Evolutionary conservation across 345 rosid genomes (phyloP), one percentile per base, ranked within the genome.

Genomic region (Euphorbia pulcherrima): DNA sequence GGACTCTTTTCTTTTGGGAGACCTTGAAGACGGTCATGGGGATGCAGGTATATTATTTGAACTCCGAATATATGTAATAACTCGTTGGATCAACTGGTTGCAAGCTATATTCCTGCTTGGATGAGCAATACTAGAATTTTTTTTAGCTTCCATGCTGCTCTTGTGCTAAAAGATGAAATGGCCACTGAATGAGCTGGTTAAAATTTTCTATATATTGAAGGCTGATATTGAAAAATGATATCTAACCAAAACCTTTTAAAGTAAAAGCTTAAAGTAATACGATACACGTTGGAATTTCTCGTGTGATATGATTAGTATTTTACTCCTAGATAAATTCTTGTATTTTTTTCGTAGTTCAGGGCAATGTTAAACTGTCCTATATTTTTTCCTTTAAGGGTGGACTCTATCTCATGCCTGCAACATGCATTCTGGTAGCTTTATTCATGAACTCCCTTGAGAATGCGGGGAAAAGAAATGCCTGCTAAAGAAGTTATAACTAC

Each of bases 1-100:
- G 74, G 98, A 92, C 72, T 71, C 90, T 9, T 92, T 86, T 82
- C 97, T 92, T 48, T 68, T 92, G 74, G 98, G 98, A 68, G 98
- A 92, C 80, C 82, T 85, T 55, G 98, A 87, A 69, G 93, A 92
- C 63, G 84, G 93, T 60, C 96, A 92, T 73, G 98, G 83, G 9
- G 98, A 80, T 57, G 75, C 77, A 77, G 97, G 97, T 92, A 75
- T 74, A 71, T 30, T 66, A 28, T 48, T 28, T 57, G 23, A 41
- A 0, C 18, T 44, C 16, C 17, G 16, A n/a, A n/a, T n/a, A 44
- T 44, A 29, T 60, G 35, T 59, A 17, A 10, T 53, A 30, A 53
- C 27, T 60, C 18, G 5, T 35, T 4, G 52, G 23, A 23, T 37
- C 50, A 23, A 17, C 44, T 56, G 29, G 5, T 46, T 48, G 28